These are phyloP conservation scores for Candolleomyces eurysporus DNA, from an alignment of 768 basidiomycete genomes.

Conservation along the genomic window DNA sequence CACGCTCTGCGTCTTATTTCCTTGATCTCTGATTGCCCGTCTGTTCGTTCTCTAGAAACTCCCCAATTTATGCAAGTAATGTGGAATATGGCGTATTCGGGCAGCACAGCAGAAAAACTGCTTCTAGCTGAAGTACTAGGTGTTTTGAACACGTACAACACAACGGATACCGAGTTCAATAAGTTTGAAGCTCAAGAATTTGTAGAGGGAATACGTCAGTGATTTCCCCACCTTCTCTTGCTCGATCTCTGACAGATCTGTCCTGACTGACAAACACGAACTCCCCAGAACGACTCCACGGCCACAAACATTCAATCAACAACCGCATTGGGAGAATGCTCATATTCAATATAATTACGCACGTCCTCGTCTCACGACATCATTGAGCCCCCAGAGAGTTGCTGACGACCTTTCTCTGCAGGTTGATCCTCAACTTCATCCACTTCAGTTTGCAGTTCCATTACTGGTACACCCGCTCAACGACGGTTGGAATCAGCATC, in stretches of 20 bases:
- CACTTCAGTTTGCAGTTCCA: constrained; percentile 15
- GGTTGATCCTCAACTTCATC: constrained; percentile 10
- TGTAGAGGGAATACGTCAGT: not conserved
- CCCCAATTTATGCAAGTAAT: constrained; percentile 26
- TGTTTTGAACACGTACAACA: not conserved
- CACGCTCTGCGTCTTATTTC: not conserved
- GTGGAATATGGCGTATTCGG: constrained; percentile 32
- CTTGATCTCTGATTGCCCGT: not conserved
- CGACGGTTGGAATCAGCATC: constrained; percentile 30
- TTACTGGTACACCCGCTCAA: constrained; percentile 34
- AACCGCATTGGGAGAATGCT: not conserved
- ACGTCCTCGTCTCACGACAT: not conserved
- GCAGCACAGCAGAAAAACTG: constrained; percentile 20
- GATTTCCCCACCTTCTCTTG: not conserved
- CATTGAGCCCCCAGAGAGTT: not conserved
- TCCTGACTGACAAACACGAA: not conserved
- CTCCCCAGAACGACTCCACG: not conserved
- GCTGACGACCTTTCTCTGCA: not conserved
- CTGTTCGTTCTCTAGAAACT: not conserved
- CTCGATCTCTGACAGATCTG: not conserved
- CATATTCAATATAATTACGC: not conserved
- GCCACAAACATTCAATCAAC: not conserved
- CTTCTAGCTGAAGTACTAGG: not conserved
- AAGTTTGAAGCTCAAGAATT: not conserved
- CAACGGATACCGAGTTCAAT: not conserved